Conservation (phyloP, 2,329 filamentous ascomycete genomes). For the Aaosphaeria pasadenensis region DNA sequence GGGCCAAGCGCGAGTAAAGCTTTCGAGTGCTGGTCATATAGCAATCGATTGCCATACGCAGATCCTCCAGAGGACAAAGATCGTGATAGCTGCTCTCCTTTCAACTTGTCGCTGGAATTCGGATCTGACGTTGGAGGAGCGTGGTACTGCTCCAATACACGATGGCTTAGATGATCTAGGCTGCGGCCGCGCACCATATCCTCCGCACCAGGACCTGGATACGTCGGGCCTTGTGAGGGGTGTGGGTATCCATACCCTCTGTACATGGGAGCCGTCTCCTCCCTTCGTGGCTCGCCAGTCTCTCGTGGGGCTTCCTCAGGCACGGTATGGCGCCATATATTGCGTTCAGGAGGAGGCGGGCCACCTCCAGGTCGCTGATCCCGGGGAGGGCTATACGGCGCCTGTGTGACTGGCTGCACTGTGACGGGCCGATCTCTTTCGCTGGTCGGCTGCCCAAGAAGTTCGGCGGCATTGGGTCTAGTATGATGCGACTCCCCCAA, state of each 20-base stretch:
- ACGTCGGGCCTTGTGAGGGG: slow-evolving; percentile 19
- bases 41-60: slow-evolving; percentile 18
- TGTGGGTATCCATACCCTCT: slow-evolving; percentile 29
- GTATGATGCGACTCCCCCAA: slow-evolving; percentile 34
- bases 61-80: slow-evolving; percentile 32
- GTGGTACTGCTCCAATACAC: slow-evolving; percentile 38
- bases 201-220: slow-evolving; percentile 19
- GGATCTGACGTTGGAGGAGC: slow-evolving; percentile 39
- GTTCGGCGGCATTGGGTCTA: slow-evolving; percentile 30
- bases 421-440: slow-evolving; percentile 35
- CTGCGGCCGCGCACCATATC: slow-evolving; percentile 32
- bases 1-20: slow-evolving; percentile 68
- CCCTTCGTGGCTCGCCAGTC: slow-evolving; percentile 21
- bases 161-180: slow-evolving; percentile 29
- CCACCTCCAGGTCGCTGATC: slow-evolving; percentile 17
- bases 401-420: slow-evolving; percentile 38
- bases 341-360: slow-evolving; percentile 19
- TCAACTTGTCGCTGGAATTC: slow-evolving; percentile 29
- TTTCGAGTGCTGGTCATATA: slow-evolving; percentile 55
- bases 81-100: slow-evolving; percentile 31
- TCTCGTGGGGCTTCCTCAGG: slow-evolving; percentile 25
- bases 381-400: slow-evolving; percentile 35
- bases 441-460: slow-evolving; percentile 19
- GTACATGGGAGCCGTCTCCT: slow-evolving; percentile 27
- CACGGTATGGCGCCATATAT: slow-evolving; percentile 28